These are phyloP conservation scores for Priceomyces carsonii DNA, from an alignment of 805 yeast genomes.

Conservation along the genomic window DNA sequence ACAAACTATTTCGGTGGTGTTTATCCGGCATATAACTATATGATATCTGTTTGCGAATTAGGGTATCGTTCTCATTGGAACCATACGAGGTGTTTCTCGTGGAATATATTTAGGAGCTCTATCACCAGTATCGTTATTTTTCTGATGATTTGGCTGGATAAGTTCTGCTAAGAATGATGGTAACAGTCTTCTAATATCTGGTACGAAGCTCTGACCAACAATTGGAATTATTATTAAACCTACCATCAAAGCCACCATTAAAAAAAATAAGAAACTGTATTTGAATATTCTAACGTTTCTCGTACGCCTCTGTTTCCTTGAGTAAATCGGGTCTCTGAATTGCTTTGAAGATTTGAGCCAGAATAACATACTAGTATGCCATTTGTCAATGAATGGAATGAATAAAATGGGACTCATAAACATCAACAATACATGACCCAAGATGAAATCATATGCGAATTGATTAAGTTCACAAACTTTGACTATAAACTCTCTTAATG, in stretches of 20 bases:
- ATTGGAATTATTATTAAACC: constrained; percentile 50
- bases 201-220: constrained; percentile 25
- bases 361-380: constrained; percentile 51
- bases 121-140: constrained; percentile 67
- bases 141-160: constrained; percentile 60
- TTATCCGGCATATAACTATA: no score
- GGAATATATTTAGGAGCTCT: constrained; percentile 49
- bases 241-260: constrained; percentile 39
- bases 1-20: no score
- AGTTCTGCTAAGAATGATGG: constrained; percentile 23
- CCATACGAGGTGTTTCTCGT: constrained; percentile 28
- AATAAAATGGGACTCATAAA: constrained; percentile 40
- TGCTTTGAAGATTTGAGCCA: constrained; percentile 46
- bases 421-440: constrained; percentile 45
- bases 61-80: constrained; percentile 14
- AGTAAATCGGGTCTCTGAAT: constrained; percentile 39
- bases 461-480: constrained; percentile 46
- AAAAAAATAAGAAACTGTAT: constrained; percentile 49
- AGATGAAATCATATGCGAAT: constrained; percentile 49
- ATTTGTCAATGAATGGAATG: constrained; percentile 48
- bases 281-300: constrained; percentile 30
- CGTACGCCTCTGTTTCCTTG: constrained; percentile 36
- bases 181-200: constrained; percentile 12
- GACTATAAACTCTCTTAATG: constrained; percentile 46
- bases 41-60: constrained; percentile 2